Base-by-base conservation (phyloP, 1,284 basidiomycete genomes). In the Xerocomus nothofagi region DNA sequence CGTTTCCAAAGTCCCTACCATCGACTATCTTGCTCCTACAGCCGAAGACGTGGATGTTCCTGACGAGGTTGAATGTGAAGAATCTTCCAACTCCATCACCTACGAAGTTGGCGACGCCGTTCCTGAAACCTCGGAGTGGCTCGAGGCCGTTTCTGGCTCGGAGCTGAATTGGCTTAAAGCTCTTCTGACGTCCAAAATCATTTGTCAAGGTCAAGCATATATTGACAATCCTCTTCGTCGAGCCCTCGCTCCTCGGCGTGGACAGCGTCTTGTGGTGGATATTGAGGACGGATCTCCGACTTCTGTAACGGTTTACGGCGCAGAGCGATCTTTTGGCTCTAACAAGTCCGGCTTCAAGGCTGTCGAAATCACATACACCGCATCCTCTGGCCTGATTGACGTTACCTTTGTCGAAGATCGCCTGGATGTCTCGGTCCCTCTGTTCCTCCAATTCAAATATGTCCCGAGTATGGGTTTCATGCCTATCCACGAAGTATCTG, bases 211-310 rank as follows among this genome's bases (percentile, higher is more conserved):
- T 38, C 75, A 77, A 3, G 79, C 81, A 5, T 96, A 94, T 71
- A 75, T 95, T 56, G 84, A 92, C 67, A 98, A 98, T 71, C 93
- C 94, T 39, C 78, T 98, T 65, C 83, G 87, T 61, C 87, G 94
- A 49, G 77, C 97, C 47, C 88, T 98, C 54, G 78, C 85, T 40
- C 94, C 95, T 46, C 89, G 95, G 48, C 65, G 70, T 29, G 77
- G 82, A 27, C 96, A 98, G 73, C 86, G 83, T 47, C 82, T 92
- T 48, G 78, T 87, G 56, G 73, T 95, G 53, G 71, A 70, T 20
- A 68, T 69, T 37, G 61, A 76, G 17, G 70, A 71, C 23, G 78
- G 77, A 14, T 60, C 68, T 23, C 81, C 88, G 2, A 62, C 67
- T 2, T 81, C 82, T 24, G 70, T 94, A 47, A 75, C 76, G 32